A percentile compares a stretch with the other conserved stretches of the same genome.
Evolutionary conservation across 129 eudicot genomes (phyloP).

Genomic region (Helichrysum umbraculigerum): DNA sequence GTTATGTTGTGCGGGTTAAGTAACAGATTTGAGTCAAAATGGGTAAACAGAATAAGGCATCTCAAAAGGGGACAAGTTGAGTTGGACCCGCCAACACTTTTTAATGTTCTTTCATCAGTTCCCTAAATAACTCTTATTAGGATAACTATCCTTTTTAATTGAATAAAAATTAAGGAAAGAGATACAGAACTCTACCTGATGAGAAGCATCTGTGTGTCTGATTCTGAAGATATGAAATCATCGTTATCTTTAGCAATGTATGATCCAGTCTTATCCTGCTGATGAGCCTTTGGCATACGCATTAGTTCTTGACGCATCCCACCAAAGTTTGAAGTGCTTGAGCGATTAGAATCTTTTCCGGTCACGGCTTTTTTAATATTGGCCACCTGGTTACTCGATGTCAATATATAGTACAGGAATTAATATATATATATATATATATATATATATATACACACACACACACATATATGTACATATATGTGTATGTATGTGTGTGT

Average conservation of each 20-base stretch:
- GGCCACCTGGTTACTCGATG: constrained; percentile 48
- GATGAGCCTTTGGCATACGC: constrained; percentile 71
- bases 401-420: background rate
- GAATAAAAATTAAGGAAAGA: background rate
- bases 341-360: constrained; percentile 40
- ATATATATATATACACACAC: too few species aligned
- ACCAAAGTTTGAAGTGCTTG: constrained; percentile 45
- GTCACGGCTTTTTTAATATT: constrained; percentile 57
- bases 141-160: background rate
- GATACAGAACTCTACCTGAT: constrained; percentile 46
- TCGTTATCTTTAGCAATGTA: constrained; percentile 63
- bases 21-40: background rate
- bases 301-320: constrained; percentile 79
- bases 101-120: background rate
- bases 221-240: constrained; percentile 73
- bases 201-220: constrained; percentile 76
- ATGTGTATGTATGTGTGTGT: too few species aligned
- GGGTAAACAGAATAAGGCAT: background rate
- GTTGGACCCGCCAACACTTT: background rate
- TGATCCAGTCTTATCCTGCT: constrained; percentile 41
- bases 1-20: background rate
- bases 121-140: background rate
- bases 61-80: background rate
- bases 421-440: too few species aligned
- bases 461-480: too few species aligned